Evolutionary conservation across 768 basidiomycete species (phyloP).

Genomic region (Hypsizygus marmoreus): DNA sequence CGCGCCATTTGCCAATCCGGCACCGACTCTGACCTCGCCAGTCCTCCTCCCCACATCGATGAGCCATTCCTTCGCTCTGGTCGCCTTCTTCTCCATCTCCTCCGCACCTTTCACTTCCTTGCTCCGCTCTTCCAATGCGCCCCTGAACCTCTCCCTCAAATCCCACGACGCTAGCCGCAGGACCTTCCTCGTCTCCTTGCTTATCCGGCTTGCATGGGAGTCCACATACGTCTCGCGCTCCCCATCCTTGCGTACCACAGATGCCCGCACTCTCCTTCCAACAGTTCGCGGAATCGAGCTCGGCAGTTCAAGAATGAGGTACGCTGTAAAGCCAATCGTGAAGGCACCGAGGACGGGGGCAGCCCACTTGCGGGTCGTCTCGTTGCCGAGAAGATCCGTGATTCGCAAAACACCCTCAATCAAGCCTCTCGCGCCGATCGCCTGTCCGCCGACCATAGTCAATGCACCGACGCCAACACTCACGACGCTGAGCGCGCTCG

Average conservation of each 20-base stretch:
- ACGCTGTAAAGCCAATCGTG: constrained; percentile 72
- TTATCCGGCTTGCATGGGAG: constrained; percentile 67
- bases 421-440: constrained; percentile 71
- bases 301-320: constrained; percentile 87
- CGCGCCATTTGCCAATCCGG: constrained; percentile 10
- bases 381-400: constrained; percentile 79
- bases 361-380: constrained; percentile 81
- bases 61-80: constrained; percentile 76
- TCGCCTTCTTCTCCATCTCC: constrained; percentile 70
- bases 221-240: constrained; percentile 65
- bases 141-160: constrained; percentile 76
- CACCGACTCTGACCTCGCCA: constrained; percentile 41
- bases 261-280: constrained; percentile 77
- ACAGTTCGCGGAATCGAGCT: constrained; percentile 86
- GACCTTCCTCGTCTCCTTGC: constrained; percentile 91
- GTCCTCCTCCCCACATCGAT: constrained; percentile 49
- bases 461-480: constrained; percentile 83
- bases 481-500: constrained; percentile 70
- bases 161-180: constrained; percentile 91
- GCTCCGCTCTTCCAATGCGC: constrained; percentile 76
- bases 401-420: constrained; percentile 79
- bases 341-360: constrained; percentile 82
- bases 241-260: constrained; percentile 52
- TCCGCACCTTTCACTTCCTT: constrained; percentile 79
- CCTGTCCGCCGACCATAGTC: constrained; percentile 87